Evolutionary conservation across 495 filamentous ascomycete species (phyloP).

Genomic region (Hypoxylon crocopeplum): DNA sequence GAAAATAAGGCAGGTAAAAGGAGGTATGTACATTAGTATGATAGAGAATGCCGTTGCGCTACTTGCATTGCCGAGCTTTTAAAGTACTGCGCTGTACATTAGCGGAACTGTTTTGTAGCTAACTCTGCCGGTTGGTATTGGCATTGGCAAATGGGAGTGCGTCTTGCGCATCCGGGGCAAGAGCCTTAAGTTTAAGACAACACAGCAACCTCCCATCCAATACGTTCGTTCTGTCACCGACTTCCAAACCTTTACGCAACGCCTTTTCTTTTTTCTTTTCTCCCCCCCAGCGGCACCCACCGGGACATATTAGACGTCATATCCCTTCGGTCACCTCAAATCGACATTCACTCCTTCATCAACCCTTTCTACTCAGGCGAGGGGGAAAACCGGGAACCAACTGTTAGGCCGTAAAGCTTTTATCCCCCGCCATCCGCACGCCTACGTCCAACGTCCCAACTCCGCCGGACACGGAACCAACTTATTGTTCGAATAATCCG

Average conservation of each 20-base stretch:
- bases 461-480: constrained; percentile 22
- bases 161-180: constrained; percentile 27
- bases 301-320: no score
- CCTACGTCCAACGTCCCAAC: constrained; percentile 14
- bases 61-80: constrained; percentile 32
- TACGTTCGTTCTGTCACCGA: constrained; percentile 12
- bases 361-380: constrained; percentile 4
- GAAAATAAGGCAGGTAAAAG: no score
- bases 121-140: no score
- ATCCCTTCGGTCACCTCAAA: constrained; percentile 2
- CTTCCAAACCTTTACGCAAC: constrained; percentile 14
- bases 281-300: no score
- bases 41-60: constrained; percentile 36
- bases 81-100: constrained; percentile 28
- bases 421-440: constrained; percentile 21
- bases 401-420: constrained; percentile 14
- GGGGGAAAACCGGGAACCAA: constrained; percentile 11
- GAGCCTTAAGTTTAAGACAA: constrained; percentile 34
- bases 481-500: constrained; percentile 10
- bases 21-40: constrained; percentile 20
- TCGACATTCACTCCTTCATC: constrained; percentile 6
- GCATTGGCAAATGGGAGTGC: constrained; percentile 37
- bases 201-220: constrained; percentile 29
- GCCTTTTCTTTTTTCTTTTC: constrained; percentile 4
- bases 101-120: constrained; percentile 14